Base-by-base conservation (phyloP, 1,284 basidiomycete genomes). In the Sporisorium graminicola region DNA sequence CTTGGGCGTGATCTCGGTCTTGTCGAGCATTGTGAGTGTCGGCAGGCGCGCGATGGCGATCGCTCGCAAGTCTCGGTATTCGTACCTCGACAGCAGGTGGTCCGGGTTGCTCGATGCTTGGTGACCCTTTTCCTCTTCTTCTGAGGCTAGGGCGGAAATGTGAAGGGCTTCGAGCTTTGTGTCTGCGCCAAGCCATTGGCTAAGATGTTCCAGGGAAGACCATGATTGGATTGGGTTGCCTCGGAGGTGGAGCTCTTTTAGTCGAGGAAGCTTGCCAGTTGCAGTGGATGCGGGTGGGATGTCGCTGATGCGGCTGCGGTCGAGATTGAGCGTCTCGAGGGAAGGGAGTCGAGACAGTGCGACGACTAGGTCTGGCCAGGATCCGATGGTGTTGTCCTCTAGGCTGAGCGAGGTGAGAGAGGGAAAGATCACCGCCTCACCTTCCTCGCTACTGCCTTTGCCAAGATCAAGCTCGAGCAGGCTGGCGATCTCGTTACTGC, bases 21-120 rank as follows among this genome's bases (percentile, higher is more conserved):
- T 91, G 85, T 98, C 93, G 43, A 97, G 89, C 33, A 82, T 82
- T 12, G 82, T 80, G 29, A 97, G 88, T 13, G 87, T 87, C 5
- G 91, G 89, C 5, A 96, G 88, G 81, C 90, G 90, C 51, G 93
- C 92, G 67, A 96, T 90, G 44, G 90, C 86, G 77, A 94, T 88
- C 68, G 91, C 89, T 57, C 92, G 89, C 26, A 90, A 87, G 82
- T 87, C 87, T 60, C 82, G 86, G 40, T 86, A 74, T 47, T 86
- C 82, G 60, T 84, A 64, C 53, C 55, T 55, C 53, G 67, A 54
- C 33, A 70, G 52, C 20, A 76, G 42, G 13, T 53, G 16, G 10
- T 24, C 12, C 5, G 55, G 8, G 42, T 9, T 62, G 33, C 18
- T 58, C 29, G 51, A 12, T 55, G 42, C 10, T 4, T 20, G 16